Evolutionary conservation across 352 stramenopile genomes (phyloP).

Genomic region (Globisporangium rhizosaccharum): DNA sequence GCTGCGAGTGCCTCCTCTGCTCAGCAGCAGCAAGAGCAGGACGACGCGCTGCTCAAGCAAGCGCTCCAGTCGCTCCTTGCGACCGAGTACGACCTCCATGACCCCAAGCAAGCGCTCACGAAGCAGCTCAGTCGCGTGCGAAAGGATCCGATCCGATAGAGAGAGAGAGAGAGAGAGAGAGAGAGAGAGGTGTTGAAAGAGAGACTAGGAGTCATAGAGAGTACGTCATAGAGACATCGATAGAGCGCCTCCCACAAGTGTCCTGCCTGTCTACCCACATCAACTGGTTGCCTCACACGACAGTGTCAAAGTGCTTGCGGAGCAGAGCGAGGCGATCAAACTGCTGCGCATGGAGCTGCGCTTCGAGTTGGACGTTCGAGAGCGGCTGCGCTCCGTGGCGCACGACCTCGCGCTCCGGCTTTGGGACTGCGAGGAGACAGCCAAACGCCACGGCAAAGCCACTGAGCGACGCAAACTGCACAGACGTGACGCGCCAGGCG

Average conservation of each 20-base stretch:
- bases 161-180: not conserved
- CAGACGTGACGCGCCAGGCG: conserved; percentile 25
- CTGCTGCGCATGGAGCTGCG: conserved; percentile 30
- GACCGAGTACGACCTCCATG: conserved; percentile 41
- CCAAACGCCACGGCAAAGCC: conserved; percentile 39
- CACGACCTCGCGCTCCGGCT: conserved; percentile 16
- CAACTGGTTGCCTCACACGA: conserved; percentile 17
- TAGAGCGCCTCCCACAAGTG: no score
- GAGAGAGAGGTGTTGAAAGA: not conserved
- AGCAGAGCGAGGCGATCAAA: conserved; percentile 28
- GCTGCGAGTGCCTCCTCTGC: no score
- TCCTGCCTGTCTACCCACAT: not conserved
- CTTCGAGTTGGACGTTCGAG: conserved; percentile 32
- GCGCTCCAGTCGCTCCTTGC: conserved; percentile 34
- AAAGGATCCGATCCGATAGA: not conserved
- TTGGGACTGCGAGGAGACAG: conserved; percentile 23
- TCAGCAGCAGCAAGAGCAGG: conserved; percentile 3
- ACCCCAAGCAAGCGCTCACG: conserved; percentile 41
- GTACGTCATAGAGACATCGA: no score
- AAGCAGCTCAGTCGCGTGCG: conserved; percentile 21
- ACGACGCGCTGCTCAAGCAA: conserved; percentile 15
- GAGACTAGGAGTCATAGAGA: no score
- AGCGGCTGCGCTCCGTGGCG: conserved; percentile 3
- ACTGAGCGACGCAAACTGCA: conserved; percentile 35
- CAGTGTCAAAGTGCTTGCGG: conserved; percentile 30